These are phyloP conservation scores for Incumbomyces lentus DNA, from an alignment of 2,329 filamentous ascomycete species.

Conservation along the genomic window DNA sequence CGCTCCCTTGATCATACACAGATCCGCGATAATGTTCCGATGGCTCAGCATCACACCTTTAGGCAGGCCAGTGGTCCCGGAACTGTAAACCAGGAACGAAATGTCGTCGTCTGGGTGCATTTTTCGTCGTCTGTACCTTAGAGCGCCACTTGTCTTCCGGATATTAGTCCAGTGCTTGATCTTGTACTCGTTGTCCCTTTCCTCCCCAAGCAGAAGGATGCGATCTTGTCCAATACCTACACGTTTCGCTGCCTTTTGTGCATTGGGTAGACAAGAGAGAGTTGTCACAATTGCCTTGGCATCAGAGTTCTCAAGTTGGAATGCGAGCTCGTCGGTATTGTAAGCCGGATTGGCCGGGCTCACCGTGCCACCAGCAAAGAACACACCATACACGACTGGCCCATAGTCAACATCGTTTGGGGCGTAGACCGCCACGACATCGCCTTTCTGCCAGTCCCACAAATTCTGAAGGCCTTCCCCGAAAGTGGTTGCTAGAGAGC, in stretches of 20 bases:
- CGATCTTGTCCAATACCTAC: slow-evolving; percentile 62
- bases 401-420: slow-evolving; percentile 81
- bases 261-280: slow-evolving; percentile 52
- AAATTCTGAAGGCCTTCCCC: slow-evolving; percentile 65
- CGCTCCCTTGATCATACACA: slow-evolving; percentile 46
- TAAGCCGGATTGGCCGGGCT: slow-evolving; percentile 83
- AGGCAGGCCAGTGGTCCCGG: slow-evolving; percentile 79
- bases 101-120: slow-evolving; percentile 61
- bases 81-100: slow-evolving; percentile 78
- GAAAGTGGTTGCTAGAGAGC: slow-evolving; percentile 58
- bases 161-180: slow-evolving; percentile 67
- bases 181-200: slow-evolving; percentile 46
- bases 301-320: slow-evolving; percentile 68
- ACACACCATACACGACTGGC: slow-evolving; percentile 63
- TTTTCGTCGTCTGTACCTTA: slow-evolving; percentile 50
- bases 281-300: slow-evolving; percentile 72
- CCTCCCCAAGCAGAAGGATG: slow-evolving; percentile 70
- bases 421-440: slow-evolving; percentile 72
- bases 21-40: slow-evolving; percentile 68
- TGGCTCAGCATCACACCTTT: slow-evolving; percentile 89
- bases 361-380: slow-evolving; percentile 72
- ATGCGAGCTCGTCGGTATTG: slow-evolving; percentile 70
- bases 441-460: slow-evolving; percentile 73
- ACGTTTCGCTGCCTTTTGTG: slow-evolving; percentile 55
- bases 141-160: slow-evolving; percentile 52